Evolutionary conservation across 768 basidiomycete species (phyloP).

Genomic region (Tricholoma bakamatsutake): DNA sequence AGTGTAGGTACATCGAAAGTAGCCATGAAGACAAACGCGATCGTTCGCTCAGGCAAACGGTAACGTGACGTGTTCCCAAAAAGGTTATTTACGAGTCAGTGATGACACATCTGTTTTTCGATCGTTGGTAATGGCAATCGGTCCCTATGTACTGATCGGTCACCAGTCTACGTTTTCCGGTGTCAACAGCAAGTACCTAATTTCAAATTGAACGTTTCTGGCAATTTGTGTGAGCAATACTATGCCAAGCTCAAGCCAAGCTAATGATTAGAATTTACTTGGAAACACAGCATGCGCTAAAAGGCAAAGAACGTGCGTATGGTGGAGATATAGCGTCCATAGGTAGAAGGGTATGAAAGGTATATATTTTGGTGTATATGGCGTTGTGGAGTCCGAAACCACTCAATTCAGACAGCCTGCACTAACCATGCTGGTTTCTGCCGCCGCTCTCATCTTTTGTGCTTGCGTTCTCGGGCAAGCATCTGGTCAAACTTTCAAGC

Average conservation of each 20-base stretch:
- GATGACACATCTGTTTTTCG: too few relatives aligned
- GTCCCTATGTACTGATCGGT: too few relatives aligned
- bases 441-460: conserved; percentile 15
- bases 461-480: conserved; percentile 12
- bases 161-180: too few relatives aligned
- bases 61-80: too few relatives aligned
- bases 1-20: too few relatives aligned
- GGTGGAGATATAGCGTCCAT: neutral
- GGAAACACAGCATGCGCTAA: neutral
- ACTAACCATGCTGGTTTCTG: conserved; percentile 1
- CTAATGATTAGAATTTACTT: neutral
- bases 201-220: too few relatives aligned
- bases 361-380: neutral
- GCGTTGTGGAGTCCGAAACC: neutral
- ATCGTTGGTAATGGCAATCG: too few relatives aligned
- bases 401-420: neutral
- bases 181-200: too few relatives aligned
- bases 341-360: too few relatives aligned
- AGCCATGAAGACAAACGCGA: too few relatives aligned
- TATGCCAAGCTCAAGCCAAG: neutral
- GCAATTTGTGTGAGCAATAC: neutral
- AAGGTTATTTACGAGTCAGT: too few relatives aligned
- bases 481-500: conserved; percentile 33
- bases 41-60: too few relatives aligned
- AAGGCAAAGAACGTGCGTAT: neutral